These are phyloP conservation scores for Pleurostoma richardsiae DNA, from an alignment of 2,329 filamentous ascomycete genomes.

Conservation along the genomic window DNA sequence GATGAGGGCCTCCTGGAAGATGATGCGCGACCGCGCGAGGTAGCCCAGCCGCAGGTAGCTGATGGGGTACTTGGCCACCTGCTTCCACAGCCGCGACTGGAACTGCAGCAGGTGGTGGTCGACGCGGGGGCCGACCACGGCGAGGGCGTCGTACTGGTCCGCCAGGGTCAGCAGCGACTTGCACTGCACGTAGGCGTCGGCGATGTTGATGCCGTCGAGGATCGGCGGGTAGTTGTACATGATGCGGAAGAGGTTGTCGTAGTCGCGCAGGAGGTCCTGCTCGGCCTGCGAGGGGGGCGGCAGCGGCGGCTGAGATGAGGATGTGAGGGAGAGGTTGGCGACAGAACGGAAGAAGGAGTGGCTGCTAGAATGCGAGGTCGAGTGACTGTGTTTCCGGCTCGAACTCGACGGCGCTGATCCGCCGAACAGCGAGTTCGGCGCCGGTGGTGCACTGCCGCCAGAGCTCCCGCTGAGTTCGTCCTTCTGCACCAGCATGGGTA, in stretches of 20 bases:
- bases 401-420: slow-evolving; percentile 41
- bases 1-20: slow-evolving; percentile 82
- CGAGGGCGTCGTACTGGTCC: slow-evolving; percentile 90
- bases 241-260: slow-evolving; percentile 91
- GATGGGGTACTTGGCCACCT: slow-evolving; percentile 93
- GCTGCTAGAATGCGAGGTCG: slow-evolving; percentile 25
- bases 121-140: slow-evolving; percentile 81
- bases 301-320: slow-evolving; percentile 35
- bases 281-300: slow-evolving; percentile 52
- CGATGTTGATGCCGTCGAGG: slow-evolving; percentile 82
- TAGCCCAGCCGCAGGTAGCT: slow-evolving; percentile 89
- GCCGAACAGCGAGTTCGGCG: slow-evolving; percentile 51
- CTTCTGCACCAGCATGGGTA: slow-evolving; percentile 85
- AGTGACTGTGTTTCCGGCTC: slow-evolving; percentile 45
- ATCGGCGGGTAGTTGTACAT: slow-evolving; percentile 90
- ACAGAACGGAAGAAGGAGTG: slow-evolving; percentile 79
- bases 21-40: slow-evolving; percentile 75
- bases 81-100: slow-evolving; percentile 86
- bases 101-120: slow-evolving; percentile 94
- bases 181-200: slow-evolving; percentile 88
- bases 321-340: slow-evolving; percentile 62
- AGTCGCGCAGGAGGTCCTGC: slow-evolving; percentile 79
- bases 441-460: slow-evolving; percentile 2
- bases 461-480: slow-evolving; percentile 34
- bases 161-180: slow-evolving; percentile 83